Evolutionary conservation across 1,284 basidiomycete species (phyloP).

Genomic region (Ceratobasidium sp.): DNA sequence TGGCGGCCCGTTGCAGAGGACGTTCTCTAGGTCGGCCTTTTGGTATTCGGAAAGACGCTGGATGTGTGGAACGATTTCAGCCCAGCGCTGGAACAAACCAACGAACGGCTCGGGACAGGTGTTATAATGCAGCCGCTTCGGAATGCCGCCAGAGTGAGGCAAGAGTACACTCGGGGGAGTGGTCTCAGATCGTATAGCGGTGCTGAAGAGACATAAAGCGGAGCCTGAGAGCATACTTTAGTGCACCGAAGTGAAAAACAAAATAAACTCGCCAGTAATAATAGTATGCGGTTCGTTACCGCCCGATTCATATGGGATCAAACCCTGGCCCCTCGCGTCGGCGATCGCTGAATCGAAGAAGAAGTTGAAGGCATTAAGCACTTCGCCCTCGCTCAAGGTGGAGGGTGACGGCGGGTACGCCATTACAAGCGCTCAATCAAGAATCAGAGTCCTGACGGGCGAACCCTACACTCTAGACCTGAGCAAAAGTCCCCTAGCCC

Average conservation of each 20-base stretch:
- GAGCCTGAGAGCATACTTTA: too few species aligned
- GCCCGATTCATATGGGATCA: background rate
- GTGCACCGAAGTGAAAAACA: too few species aligned
- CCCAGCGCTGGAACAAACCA: background rate
- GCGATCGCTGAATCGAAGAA: background rate
- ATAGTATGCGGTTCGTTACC: background rate
- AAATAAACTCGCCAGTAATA: too few species aligned
- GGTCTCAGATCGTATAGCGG: background rate
- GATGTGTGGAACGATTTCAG: background rate
- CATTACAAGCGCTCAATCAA: too few species aligned
- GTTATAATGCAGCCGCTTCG: background rate
- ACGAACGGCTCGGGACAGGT: background rate
- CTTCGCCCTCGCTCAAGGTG: background rate
- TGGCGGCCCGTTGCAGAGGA: background rate
- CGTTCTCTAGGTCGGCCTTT: background rate
- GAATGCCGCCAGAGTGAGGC: background rate
- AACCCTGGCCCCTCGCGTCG: background rate
- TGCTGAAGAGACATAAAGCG: conserved; percentile 4
- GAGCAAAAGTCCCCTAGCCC: too few species aligned
- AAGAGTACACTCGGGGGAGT: background rate
- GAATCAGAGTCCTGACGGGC: too few species aligned
- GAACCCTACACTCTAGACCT: too few species aligned
- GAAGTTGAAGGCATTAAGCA: background rate
- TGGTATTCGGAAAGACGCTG: background rate
- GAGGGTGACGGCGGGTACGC: too few species aligned